Percentiles rank a stretch among this genome's conserved stretches.
Conservation (phyloP, 2,329 filamentous ascomycete genomes). For the Botrytis sinoallii region DNA sequence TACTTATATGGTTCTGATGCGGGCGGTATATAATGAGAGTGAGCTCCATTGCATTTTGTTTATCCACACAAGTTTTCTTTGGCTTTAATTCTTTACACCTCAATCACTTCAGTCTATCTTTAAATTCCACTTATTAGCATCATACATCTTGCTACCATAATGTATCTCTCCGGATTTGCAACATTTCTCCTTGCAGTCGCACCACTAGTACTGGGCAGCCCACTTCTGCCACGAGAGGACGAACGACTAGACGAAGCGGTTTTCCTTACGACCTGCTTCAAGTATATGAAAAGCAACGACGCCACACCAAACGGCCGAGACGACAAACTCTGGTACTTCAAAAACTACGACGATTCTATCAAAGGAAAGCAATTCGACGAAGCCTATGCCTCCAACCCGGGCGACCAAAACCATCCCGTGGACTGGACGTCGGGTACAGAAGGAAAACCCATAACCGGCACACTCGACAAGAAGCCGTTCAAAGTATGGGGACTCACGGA, state of each 20-base stretch:
- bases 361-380: background rate
- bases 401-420: background rate
- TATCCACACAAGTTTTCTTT: background rate
- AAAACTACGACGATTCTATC: background rate
- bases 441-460: background rate
- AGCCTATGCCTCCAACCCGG: background rate
- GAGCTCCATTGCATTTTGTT: background rate
- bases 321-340: background rate
- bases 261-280: background rate
- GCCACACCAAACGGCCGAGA: background rate
- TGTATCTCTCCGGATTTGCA: background rate
- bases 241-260: background rate
- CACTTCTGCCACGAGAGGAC: background rate
- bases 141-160: background rate
- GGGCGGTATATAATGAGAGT: background rate
- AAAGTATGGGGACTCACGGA: background rate
- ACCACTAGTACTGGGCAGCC: background rate
- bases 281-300: background rate
- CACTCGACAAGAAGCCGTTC: background rate
- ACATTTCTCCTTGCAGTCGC: background rate
- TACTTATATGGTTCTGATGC: background rate
- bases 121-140: background rate
- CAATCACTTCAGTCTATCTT: background rate
- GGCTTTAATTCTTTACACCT: background rate
- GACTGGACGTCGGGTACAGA: background rate